A percentile compares a stretch with the other conserved stretches of the same genome.
Evolutionary conservation across 148 eudicot species (phyloP).

Genomic region (Chenopodium berlandieri): DNA sequence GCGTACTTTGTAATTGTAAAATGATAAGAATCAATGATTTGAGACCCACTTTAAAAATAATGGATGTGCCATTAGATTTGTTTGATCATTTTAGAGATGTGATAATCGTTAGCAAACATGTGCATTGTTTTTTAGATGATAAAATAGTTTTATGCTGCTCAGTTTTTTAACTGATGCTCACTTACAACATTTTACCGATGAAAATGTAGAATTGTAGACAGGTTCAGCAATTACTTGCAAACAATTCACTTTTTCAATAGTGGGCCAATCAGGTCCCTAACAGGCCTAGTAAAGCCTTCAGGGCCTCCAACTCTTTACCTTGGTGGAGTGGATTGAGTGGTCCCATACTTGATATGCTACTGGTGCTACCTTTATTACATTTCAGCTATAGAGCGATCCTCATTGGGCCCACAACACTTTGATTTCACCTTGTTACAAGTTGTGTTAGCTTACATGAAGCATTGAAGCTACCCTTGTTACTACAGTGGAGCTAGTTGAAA

Average conservation of each 20-base stretch:
- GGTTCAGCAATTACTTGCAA: background rate
- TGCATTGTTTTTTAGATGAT: background rate
- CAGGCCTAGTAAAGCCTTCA: background rate
- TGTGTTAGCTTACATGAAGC: background rate
- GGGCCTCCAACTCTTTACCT: background rate
- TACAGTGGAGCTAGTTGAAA: background rate
- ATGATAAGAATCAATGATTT: no score
- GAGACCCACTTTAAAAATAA: no score
- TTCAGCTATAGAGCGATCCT: no score
- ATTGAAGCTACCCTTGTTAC: background rate
- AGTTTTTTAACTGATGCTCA: background rate
- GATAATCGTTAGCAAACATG: background rate
- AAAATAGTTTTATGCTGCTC: background rate
- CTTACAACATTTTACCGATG: background rate
- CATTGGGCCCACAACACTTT: background rate
- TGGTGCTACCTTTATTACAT: no score
- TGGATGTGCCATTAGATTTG: background rate
- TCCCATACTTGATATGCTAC: no score
- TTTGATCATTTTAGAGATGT: background rate
- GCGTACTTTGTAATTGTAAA: no score
- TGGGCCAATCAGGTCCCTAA: background rate
- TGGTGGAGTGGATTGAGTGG: background rate
- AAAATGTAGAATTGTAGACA: conserved; percentile 7
- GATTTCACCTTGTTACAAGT: background rate
- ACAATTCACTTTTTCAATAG: background rate